phyloP scores from a whole-genome alignment of 805 yeast genomes.

The Saturnispora halmiae region DNA sequence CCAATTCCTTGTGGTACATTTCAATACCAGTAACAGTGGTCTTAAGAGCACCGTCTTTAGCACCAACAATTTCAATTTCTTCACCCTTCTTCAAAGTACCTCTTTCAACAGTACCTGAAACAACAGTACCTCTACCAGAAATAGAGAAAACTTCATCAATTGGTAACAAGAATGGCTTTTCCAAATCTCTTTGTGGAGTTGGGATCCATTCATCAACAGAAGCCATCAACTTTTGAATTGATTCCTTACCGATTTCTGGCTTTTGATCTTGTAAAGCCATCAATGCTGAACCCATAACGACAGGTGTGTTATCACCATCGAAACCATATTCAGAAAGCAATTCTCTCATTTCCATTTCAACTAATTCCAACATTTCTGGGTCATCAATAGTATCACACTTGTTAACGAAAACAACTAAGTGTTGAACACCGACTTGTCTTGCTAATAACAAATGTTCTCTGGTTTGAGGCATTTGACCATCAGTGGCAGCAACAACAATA shows the following conservation, averaged over 20 bases:
- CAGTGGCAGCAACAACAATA: constrained; percentile 97
- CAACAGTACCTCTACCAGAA: constrained; percentile 99
- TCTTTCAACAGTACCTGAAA: constrained; percentile 98
- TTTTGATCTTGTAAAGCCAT: constrained; percentile 84
- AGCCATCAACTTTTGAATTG: constrained; percentile 73
- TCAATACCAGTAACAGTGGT: constrained; percentile 97
- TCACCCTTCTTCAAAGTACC: constrained; percentile 97
- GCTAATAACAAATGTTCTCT: constrained; percentile 97
- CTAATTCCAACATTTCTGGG: constrained; percentile 98
- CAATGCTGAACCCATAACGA: constrained; percentile 96
- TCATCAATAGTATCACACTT: constrained; percentile 97
- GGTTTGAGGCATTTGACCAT: constrained; percentile 99
- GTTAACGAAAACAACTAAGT: constrained; percentile 95
- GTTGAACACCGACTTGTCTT: constrained; percentile 98
- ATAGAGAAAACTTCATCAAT: constrained; percentile 96
- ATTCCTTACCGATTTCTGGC: constrained; percentile 87
- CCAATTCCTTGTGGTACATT: constrained; percentile 98
- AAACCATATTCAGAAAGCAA: constrained; percentile 83
- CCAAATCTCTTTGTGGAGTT: constrained; percentile 93
- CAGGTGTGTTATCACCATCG: constrained; percentile 97
- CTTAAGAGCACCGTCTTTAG: constrained; percentile 77
- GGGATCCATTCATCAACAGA: constrained; percentile 94
- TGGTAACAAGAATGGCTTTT: constrained; percentile 94
- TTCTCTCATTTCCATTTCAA: constrained; percentile 99
- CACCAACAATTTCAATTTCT: constrained; percentile 95